These are phyloP conservation scores for Talaromyces thailandensis DNA, from an alignment of 495 filamentous ascomycete species.

Conservation along the genomic window DNA sequence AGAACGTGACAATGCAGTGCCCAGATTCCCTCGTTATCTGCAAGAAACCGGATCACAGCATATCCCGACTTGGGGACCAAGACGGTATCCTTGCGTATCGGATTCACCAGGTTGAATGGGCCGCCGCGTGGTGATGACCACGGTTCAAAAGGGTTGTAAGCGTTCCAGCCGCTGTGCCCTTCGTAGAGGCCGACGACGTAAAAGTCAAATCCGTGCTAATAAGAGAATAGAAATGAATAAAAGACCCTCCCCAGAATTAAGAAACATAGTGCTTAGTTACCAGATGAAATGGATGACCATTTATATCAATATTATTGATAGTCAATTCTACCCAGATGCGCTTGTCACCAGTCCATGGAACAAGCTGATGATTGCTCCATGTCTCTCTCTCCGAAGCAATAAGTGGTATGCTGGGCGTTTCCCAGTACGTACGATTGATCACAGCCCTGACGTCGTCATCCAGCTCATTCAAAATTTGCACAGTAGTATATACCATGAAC, in stretches of 20 bases:
- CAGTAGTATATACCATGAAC: background rate
- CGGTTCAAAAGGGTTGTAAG: conserved; percentile 32
- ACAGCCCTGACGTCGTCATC: conserved; percentile 31
- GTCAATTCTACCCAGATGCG: conserved; percentile 38
- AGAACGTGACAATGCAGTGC: background rate
- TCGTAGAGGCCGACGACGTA: conserved; percentile 50
- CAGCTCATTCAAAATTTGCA: background rate
- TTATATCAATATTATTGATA: conserved; percentile 43
- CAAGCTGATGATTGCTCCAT: conserved; percentile 35
- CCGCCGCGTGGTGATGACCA: background rate
- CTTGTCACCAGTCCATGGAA: conserved; percentile 14
- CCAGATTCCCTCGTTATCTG: background rate
- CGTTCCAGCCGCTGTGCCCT: conserved; percentile 25
- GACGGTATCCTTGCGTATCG: background rate
- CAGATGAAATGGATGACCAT: conserved; percentile 41
- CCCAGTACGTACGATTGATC: conserved; percentile 39
- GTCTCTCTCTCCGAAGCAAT: conserved; percentile 16
- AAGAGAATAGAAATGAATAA: no score
- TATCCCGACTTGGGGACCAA: no score
- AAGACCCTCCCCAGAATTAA: conserved; percentile 49
- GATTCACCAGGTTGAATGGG: background rate
- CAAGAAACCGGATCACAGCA: background rate
- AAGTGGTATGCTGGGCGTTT: conserved; percentile 24
- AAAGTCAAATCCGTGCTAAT: conserved; percentile 78
- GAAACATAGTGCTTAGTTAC: conserved; percentile 14